Evolutionary conservation across 2,329 filamentous ascomycete species (phyloP).

Genomic region (Falciphora oryzae): DNA sequence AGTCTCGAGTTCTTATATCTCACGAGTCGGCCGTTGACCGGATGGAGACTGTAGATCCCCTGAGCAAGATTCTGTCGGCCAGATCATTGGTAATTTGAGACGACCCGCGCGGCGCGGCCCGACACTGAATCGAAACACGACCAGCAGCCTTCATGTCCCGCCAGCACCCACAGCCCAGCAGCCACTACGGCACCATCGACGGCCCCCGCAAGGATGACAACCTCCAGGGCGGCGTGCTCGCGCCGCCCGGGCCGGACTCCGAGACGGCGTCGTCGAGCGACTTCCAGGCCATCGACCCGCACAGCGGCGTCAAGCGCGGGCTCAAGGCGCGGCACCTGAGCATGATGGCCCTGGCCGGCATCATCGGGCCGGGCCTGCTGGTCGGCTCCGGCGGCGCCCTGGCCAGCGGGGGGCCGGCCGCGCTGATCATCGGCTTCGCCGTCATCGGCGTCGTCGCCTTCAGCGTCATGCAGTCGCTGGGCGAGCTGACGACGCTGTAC

Average conservation of each 20-base stretch:
- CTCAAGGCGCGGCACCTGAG: conserved; percentile 62
- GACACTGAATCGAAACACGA: no score
- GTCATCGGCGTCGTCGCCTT: conserved; percentile 65
- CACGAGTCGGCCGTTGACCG: no score
- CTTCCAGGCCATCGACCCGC: conserved; percentile 47
- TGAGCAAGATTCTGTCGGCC: no score
- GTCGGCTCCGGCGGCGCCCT: conserved; percentile 67
- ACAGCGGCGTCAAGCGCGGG: conserved; percentile 62
- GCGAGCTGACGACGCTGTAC: conserved; percentile 68
- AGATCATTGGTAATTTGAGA: no score
- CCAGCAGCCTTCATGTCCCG: not conserved
- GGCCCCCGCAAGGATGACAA: not conserved
- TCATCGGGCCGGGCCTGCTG: conserved; percentile 64
- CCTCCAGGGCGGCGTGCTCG: not conserved
- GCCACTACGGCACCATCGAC: not conserved
- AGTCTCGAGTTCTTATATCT: not conserved
- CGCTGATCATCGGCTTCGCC: conserved; percentile 66
- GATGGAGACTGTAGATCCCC: not conserved
- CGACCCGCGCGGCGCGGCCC: no score
- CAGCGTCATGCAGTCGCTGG: conserved; percentile 66
- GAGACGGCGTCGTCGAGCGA: conserved; percentile 20
- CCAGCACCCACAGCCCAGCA: not conserved
- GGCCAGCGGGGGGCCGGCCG: conserved; percentile 62
- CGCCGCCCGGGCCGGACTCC: not conserved
- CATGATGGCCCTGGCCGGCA: conserved; percentile 60